phyloP scores from a whole-genome alignment of 2,329 filamentous ascomycete species.

The Scortechinia acanthostroma region DNA sequence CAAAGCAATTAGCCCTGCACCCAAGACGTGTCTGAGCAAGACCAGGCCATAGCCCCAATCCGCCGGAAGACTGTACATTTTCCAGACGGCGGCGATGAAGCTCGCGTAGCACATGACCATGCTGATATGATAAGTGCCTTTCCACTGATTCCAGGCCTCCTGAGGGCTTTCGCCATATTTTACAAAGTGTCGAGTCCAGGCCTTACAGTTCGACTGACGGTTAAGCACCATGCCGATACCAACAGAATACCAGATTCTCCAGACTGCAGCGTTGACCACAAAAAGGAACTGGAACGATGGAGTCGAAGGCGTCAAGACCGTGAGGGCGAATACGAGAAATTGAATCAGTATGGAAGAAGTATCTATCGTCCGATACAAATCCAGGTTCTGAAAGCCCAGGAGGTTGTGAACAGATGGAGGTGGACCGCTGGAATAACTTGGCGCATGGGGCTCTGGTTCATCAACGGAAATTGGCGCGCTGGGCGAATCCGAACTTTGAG shows the following conservation, averaged over 20 bases:
- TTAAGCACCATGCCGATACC: conserved; percentile 81
- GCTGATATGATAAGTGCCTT: conserved; percentile 87
- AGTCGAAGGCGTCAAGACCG: conserved; percentile 72
- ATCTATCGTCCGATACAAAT: conserved; percentile 82
- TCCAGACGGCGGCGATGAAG: conserved; percentile 88
- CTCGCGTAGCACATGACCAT: conserved; percentile 84
- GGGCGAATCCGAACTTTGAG: conserved; percentile 3
- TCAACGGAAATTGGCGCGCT: conserved; percentile 5
- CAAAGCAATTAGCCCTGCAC: conserved; percentile 71
- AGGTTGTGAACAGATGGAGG: conserved; percentile 75
- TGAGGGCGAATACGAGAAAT: conserved; percentile 67
- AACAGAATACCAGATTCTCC: conserved; percentile 86
- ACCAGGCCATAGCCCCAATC: conserved; percentile 85
- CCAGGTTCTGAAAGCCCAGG: conserved; percentile 75
- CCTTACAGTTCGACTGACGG: conserved; percentile 80
- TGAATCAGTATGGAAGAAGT: conserved; percentile 72
- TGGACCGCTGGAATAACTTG: conserved; percentile 22
- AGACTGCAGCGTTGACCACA: conserved; percentile 70
- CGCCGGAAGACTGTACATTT: conserved; percentile 82
- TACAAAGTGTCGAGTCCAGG: conserved; percentile 94
- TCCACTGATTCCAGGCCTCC: conserved; percentile 97
- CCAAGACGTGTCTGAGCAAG: conserved; percentile 79
- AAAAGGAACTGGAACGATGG: conserved; percentile 71
- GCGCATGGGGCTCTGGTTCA: conserved; percentile 21
- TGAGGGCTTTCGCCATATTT: conserved; percentile 87